Evolutionary conservation across 352 stramenopile species (phyloP).

Genomic region (Blastocystis sp.): DNA sequence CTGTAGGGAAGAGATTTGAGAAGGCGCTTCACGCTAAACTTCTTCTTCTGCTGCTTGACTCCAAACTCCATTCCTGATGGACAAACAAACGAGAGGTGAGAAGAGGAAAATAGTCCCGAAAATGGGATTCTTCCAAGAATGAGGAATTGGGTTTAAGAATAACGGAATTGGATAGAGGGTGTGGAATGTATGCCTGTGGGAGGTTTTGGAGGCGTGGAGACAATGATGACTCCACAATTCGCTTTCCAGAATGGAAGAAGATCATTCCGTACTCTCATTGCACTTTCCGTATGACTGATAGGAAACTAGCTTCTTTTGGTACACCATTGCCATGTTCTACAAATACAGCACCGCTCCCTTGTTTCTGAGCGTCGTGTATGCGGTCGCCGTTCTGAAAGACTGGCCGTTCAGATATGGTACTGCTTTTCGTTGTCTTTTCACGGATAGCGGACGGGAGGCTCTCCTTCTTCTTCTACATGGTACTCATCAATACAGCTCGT

Average conservation of each 20-base stretch:
- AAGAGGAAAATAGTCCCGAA: neutral
- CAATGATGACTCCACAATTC: too few relatives aligned
- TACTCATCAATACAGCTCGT: neutral
- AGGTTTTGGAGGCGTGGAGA: too few relatives aligned
- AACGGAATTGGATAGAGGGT: too few relatives aligned
- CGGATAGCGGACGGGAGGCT: neutral
- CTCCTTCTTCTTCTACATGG: conserved; percentile 16
- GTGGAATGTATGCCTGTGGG: too few relatives aligned
- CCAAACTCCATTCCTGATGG: neutral
- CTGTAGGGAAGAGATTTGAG: neutral
- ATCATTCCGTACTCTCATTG: neutral
- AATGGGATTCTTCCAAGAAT: neutral
- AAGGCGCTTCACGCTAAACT: neutral
- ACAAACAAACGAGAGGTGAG: neutral
- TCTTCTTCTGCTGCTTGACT: neutral
- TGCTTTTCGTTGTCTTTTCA: neutral
- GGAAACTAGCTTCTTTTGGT: conserved; percentile 66
- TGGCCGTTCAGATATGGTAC: conserved; percentile 59
- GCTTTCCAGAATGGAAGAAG: neutral
- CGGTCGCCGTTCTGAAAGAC: neutral
- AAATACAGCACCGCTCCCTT: conserved; percentile 50
- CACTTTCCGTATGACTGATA: neutral
- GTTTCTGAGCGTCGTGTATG: conserved; percentile 11
- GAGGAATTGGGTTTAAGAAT: too few relatives aligned
- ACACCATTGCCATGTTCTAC: conserved; percentile 72